Percentiles rank a stretch among this genome's conserved stretches.
phyloP scores from a whole-genome alignment of 139 green algal species.

The Ostreobium quekettii region DNA sequence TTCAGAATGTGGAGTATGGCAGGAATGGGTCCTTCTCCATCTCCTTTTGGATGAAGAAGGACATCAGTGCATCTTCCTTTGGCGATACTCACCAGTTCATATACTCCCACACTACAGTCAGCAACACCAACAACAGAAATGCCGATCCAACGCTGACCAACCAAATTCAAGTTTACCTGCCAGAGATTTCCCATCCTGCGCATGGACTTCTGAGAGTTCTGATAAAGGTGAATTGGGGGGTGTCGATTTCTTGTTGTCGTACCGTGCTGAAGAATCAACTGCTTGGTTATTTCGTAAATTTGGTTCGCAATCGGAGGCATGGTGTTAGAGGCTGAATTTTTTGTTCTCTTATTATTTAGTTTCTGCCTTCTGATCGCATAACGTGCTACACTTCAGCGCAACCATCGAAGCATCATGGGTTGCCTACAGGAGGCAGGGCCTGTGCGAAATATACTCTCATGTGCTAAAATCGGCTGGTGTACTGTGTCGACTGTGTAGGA shows the following conservation, averaged over 20 bases:
- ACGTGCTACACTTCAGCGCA: neutral
- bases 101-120: neutral
- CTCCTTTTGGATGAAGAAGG: slow-evolving; percentile 10
- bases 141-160: neutral
- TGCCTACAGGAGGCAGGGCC: too few species aligned
- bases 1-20: slow-evolving; percentile 1
- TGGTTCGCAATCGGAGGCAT: neutral
- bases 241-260: neutral
- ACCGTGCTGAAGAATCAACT: too few species aligned
- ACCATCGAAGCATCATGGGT: neutral
- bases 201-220: slow-evolving; percentile 2
- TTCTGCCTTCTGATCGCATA: neutral
- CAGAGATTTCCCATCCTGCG: neutral
- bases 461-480: neutral
- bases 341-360: too few species aligned
- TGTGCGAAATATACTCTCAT: neutral
- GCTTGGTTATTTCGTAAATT: neutral
- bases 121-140: neutral
- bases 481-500: neutral
- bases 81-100: neutral
- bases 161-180: slow-evolving; percentile 2
- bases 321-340: neutral
- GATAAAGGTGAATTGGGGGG: neutral
- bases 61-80: neutral
- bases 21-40: neutral